Conservation (phyloP, 2,329 filamentous ascomycete species). For the Penicillium concentricum region DNA sequence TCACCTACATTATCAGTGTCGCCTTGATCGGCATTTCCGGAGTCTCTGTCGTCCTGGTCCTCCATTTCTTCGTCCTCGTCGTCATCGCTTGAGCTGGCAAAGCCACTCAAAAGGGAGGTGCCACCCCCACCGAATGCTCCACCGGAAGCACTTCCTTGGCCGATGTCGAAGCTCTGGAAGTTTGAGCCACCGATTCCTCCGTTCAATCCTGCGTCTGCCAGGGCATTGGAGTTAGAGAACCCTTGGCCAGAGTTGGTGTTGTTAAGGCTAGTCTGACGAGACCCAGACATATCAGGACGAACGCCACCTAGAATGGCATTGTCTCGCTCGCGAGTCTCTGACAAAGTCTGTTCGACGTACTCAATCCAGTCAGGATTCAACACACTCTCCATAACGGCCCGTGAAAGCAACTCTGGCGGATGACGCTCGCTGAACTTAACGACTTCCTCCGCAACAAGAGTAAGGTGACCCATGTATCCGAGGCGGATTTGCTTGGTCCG, state of each 20-base stretch:
- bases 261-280: conserved; percentile 66
- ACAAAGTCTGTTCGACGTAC: conserved; percentile 89
- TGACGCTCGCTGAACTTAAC: conserved; percentile 97
- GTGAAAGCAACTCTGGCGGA: conserved; percentile 81
- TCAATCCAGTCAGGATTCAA: conserved; percentile 88
- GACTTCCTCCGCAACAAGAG: conserved; percentile 94
- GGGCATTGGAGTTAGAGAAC: conserved; percentile 63
- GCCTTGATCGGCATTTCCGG: conserved; percentile 43
- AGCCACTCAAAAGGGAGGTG: conserved; percentile 74
- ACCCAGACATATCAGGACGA: conserved; percentile 82
- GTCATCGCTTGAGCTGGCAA: conserved; percentile 92
- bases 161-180: conserved; percentile 65
- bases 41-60: conserved; percentile 54
- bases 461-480: conserved; percentile 98
- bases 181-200: conserved; percentile 54
- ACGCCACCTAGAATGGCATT: conserved; percentile 98
- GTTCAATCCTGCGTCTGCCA: conserved; percentile 78
- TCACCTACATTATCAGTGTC: conserved; percentile 67
- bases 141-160: conserved; percentile 65
- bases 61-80: conserved; percentile 96
- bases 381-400: conserved; percentile 80
- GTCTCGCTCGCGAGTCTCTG: conserved; percentile 90
- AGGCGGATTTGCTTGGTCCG: conserved; percentile 81
- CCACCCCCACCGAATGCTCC: conserved; percentile 68
- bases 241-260: conserved; percentile 57